Base-by-base conservation (phyloP, 768 basidiomycete genomes). In the Neoboletus subvelutipes region DNA sequence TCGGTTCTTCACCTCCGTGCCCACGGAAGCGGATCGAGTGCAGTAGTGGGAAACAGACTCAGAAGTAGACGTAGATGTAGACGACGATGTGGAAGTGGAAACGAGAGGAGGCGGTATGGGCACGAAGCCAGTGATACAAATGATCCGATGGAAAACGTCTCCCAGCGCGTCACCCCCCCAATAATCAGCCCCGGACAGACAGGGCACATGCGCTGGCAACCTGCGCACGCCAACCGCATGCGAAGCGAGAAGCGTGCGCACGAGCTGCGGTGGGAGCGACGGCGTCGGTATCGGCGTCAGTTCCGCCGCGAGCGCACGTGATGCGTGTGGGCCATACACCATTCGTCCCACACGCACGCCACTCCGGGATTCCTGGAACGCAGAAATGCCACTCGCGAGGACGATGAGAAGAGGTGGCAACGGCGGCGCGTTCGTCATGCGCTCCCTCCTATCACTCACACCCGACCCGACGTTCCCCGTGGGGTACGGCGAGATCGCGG, bases 71-170 rank as follows among this genome's bases (percentile, higher is more conserved):
- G 24, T n/a, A 5, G 45, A 31, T 2, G 36, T 18, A 8, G 36
- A 34, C 18, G n/a, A n/a, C n/a, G n/a, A n/a, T n/a, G 37, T 7
- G 13, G 20, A 15, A 3, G 46, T 18, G 1, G 40, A 15, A 37
- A 6, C 31, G 8, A 70, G 53, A 18, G 68, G 66, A 0, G 56
- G 58, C 8, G 64, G 56, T 47, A 68, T 53, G 4, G 76, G 67
- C 17, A 72, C 71, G 49, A 80, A 79, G 15, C 81, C 81, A 3
- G 76, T 77, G 43, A 73, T 68, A 26, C 79, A 78, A 3, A 80
- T 60, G 46, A 83, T 73, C 45, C 72, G 76, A 49, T 76, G 70
- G 50, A 81, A 78, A 9, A 73, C 61, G 18, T 75, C 69, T 17
- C 72, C 73, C 29, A 73, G 66, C 8, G 67, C 63, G 9, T 75